Percentiles rank a stretch among this genome's conserved stretches.
Conservation (phyloP, 2,329 filamentous ascomycete genomes). For the Calonectria hongkongensis region DNA sequence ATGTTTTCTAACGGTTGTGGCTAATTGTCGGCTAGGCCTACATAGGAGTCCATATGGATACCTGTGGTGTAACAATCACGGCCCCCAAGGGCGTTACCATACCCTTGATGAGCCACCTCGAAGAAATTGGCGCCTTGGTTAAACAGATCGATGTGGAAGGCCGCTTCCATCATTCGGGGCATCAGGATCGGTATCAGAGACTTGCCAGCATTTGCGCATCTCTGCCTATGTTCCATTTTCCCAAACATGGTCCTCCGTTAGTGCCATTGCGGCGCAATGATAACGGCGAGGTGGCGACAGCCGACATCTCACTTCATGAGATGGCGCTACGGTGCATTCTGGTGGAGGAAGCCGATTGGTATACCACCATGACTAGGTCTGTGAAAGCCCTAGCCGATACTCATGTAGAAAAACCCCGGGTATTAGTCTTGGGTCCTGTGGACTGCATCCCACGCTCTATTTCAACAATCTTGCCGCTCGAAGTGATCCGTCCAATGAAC, state of each 20-base stretch:
- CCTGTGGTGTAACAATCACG: neutral
- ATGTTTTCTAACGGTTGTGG: neutral
- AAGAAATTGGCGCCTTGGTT: conserved; percentile 10
- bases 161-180: neutral
- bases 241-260: neutral
- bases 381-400: neutral
- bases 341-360: conserved; percentile 6
- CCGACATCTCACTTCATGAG: neutral
- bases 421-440: neutral
- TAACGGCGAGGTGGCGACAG: neutral
- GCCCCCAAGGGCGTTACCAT: conserved; percentile 9
- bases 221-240: conserved; percentile 7
- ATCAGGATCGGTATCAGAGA: neutral
- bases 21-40: conserved; percentile 3
- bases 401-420: neutral
- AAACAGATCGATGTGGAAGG: conserved; percentile 17
- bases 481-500: neutral
- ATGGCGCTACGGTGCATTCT: conserved; percentile 1
- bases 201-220: neutral
- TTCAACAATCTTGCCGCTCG: neutral
- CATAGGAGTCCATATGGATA: conserved; percentile 10
- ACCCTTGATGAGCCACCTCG: neutral
- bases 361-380: conserved; percentile 8
- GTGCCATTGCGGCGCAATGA: conserved; percentile 14
- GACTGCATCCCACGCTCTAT: conserved; percentile 7